Conservation (phyloP, 345 rosid species). For the Pistacia integerrima region DNA sequence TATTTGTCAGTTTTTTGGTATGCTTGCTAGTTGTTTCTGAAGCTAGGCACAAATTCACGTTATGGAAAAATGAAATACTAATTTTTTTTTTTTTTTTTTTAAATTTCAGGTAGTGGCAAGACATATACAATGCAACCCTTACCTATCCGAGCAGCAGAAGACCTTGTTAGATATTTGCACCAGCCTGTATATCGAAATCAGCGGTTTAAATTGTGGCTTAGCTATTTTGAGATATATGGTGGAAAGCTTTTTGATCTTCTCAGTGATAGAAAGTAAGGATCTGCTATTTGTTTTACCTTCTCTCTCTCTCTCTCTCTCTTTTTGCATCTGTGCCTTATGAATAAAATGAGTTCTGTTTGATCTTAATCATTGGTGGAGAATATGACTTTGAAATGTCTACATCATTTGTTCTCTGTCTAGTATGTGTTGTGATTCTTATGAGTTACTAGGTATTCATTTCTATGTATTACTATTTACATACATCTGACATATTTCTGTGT, state of each 20-base stretch:
- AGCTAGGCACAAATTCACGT: not conserved
- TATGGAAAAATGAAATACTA: not conserved
- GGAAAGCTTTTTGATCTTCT: conserved; percentile 96
- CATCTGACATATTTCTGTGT: not conserved
- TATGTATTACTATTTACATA: not conserved
- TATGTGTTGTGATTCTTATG: not conserved
- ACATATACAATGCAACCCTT: conserved; percentile 98
- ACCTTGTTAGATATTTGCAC: conserved; percentile 81
- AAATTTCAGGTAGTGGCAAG: conserved; percentile 89
- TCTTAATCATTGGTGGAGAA: not conserved
- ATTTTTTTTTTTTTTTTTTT: not conserved
- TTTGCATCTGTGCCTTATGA: not conserved
- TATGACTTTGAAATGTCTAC: conserved; percentile 9
- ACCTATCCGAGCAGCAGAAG: conserved; percentile 84
- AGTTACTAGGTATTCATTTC: not conserved
- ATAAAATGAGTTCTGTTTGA: not conserved
- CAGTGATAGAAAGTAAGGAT: conserved; percentile 78
- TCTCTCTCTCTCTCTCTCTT: not conserved
- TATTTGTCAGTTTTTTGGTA: not conserved
- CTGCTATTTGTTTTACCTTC: conserved; percentile 18
- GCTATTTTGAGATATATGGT: conserved; percentile 96
- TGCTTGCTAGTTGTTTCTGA: conserved; percentile 1
- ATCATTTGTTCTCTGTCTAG: conserved; percentile 1
- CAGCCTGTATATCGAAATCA: conserved; percentile 86
- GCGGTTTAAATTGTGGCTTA: conserved; percentile 91